Evolutionary conservation across 345 rosid species (phyloP), one percentile per base, ranked within the genome.

Genomic region (Lepidium aucheri): DNA sequence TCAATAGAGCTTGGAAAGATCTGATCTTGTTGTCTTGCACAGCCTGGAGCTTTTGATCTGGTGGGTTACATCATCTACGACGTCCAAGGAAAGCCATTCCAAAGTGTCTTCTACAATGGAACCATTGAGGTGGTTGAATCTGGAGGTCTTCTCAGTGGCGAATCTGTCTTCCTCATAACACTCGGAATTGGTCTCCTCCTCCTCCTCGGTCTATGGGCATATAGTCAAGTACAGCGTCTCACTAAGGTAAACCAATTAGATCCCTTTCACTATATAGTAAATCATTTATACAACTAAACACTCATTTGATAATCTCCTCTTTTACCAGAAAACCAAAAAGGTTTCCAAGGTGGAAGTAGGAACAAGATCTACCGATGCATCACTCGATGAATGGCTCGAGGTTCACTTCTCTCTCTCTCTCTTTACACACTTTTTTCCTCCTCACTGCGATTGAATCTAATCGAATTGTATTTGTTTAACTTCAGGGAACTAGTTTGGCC

Each of bases 31-130:
- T 42, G 12, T 54, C 53, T 54, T 60, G 44, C 56, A 47, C 50
- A 91, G 99, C 85, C 98, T 44, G 98, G 98, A 69, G 88, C 78
- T 58, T 95, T 91, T 77, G 99, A 95, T 84, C 96, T 95, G 14
- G 97, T 89, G 55, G 99, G 94, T 59, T 83, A 88, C 41, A 65
- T 95, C 60, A 49, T 89, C 43, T 91, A 89, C 56, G 97, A 91
- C 59, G 81, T 95, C 39, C 83, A 87, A 76, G 88, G 86, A 68
- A 83, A 87, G 58, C 86, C 96, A 24, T 86, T 76, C 72, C 86
- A 86, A 71, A 91, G 77, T 69, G 82, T 82, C 59, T 91, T 91
- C 78, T 87, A 84, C 72, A 95, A 89, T 46, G 95, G 94, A 68
- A 91, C 98, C 68, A 76, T 95, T 35, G 99, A 95, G 85, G 97